Conservation (phyloP, 805 yeast genomes). For the Priceomyces carsonii region DNA sequence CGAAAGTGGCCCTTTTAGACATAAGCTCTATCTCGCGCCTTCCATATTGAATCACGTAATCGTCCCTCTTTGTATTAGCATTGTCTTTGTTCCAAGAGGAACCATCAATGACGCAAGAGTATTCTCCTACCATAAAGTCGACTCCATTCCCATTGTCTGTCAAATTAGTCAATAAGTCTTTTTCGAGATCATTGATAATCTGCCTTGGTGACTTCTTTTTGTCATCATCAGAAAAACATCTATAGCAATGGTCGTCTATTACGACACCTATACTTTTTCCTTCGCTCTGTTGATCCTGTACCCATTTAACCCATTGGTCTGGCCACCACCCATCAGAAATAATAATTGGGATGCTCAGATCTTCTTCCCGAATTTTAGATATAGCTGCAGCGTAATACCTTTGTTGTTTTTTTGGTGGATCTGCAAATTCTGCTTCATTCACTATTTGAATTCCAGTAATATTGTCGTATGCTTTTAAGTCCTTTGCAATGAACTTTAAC, state of each 20-base stretch:
- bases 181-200: conserved; percentile 57
- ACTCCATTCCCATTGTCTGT: conserved; percentile 45
- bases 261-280: conserved; percentile 58
- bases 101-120: conserved; percentile 82
- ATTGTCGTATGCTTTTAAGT: conserved; percentile 59
- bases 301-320: conserved; percentile 71
- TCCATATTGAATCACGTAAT: conserved; percentile 64
- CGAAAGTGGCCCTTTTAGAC: conserved; percentile 57
- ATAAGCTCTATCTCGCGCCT: conserved; percentile 50
- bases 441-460: conserved; percentile 82
- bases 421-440: conserved; percentile 75
- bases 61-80: conserved; percentile 44
- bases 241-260: conserved; percentile 81
- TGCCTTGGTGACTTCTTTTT: conserved; percentile 62
- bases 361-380: conserved; percentile 55
- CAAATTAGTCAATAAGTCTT: conserved; percentile 50
- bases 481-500: conserved; percentile 61
- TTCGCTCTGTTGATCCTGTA: conserved; percentile 43
- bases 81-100: conserved; percentile 65
- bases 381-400: conserved; percentile 67
- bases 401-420: conserved; percentile 52
- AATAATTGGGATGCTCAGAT: conserved; percentile 62
- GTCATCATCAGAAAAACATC: conserved; percentile 82
- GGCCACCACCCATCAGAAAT: conserved; percentile 97
- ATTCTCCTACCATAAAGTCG: conserved; percentile 86